These are phyloP conservation scores for Apophysomyces ossiformis DNA, from an alignment of 371 early-diverging fungal species.

Conservation along the genomic window DNA sequence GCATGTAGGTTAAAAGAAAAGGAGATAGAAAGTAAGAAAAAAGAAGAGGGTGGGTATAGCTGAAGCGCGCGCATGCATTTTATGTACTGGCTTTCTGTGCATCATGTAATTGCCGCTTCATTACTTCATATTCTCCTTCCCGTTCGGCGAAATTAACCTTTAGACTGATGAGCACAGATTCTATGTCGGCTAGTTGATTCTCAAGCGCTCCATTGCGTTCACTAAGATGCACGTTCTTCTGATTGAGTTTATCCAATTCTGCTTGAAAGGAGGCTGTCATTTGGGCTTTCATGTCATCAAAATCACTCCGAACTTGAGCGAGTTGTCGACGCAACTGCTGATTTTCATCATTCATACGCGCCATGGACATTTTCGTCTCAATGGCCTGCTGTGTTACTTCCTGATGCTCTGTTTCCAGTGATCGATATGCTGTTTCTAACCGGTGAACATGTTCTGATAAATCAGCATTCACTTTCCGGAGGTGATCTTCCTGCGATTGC, in stretches of 20 bases:
- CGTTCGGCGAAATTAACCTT: conserved; percentile 71
- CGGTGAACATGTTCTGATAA: conserved; percentile 60
- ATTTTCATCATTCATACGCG: conserved; percentile 54
- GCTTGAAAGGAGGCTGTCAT: conserved; percentile 45
- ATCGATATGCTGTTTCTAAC: conserved; percentile 62
- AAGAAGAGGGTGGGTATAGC: background rate
- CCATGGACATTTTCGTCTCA: conserved; percentile 59
- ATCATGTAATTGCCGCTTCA: conserved; percentile 58
- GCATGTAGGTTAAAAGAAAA: background rate
- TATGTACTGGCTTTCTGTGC: conserved; percentile 24
- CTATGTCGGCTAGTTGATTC: background rate
- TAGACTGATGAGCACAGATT: conserved; percentile 61
- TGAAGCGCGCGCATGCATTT: background rate
- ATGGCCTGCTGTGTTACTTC: conserved; percentile 63
- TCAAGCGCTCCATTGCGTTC: background rate
- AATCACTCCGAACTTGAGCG: conserved; percentile 34
- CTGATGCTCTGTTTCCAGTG: conserved; percentile 74
- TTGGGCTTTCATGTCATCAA: conserved; percentile 35
- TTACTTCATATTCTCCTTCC: conserved; percentile 65
- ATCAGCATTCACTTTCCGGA: conserved; percentile 69
- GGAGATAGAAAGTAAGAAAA: too few relatives aligned
- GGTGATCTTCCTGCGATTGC: conserved; percentile 49
- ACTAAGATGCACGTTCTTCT: conserved; percentile 40
- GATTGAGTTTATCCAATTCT: conserved; percentile 67
- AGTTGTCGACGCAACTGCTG: conserved; percentile 61